Percentiles rank a stretch among this genome's conserved stretches.
These are phyloP conservation scores for Pyracantha coccinea DNA, from an alignment of 331 rosid genomes.

Conservation along the genomic window DNA sequence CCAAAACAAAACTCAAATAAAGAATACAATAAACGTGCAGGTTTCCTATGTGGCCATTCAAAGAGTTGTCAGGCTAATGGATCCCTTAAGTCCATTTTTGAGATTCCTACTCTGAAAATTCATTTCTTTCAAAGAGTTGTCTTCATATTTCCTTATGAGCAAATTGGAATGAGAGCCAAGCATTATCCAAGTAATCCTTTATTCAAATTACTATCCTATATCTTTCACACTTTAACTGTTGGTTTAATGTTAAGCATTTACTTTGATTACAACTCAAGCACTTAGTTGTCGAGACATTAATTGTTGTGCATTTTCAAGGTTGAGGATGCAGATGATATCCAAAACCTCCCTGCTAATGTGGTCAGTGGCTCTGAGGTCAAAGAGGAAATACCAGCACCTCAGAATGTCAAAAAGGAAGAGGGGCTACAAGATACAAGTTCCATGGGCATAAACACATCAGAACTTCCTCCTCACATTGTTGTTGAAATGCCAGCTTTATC, in stretches of 20 bases:
- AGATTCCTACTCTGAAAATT: no score
- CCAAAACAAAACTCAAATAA: no score
- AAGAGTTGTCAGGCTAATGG: no score
- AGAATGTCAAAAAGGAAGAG: slow-evolving; percentile 37
- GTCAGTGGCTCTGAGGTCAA: slow-evolving; percentile 31
- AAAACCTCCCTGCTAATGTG: slow-evolving; percentile 56
- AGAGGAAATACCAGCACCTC: slow-evolving; percentile 32
- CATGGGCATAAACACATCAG: slow-evolving; percentile 35
- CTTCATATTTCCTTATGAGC: no score
- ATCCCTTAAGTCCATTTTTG: no score
- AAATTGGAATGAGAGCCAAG: no score
- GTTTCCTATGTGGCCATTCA: no score
- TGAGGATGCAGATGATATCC: slow-evolving; percentile 75
- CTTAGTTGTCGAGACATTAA: slow-evolving; percentile 26
- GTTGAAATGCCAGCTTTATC: slow-evolving; percentile 95
- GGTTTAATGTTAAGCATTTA: slow-evolving; percentile 1
- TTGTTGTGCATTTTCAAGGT: slow-evolving; percentile 49
- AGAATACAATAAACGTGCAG: no score
- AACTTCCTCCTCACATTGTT: slow-evolving; percentile 76
- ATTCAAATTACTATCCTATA: no score
- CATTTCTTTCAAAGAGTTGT: no score
- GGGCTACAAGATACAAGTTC: slow-evolving; percentile 46
- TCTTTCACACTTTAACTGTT: neutral
- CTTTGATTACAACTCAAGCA: slow-evolving; percentile 4
- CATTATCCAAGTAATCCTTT: no score